Evolutionary conservation across 768 basidiomycete species (phyloP).

Genomic region (Gloeopeniophorella convolvens): DNA sequence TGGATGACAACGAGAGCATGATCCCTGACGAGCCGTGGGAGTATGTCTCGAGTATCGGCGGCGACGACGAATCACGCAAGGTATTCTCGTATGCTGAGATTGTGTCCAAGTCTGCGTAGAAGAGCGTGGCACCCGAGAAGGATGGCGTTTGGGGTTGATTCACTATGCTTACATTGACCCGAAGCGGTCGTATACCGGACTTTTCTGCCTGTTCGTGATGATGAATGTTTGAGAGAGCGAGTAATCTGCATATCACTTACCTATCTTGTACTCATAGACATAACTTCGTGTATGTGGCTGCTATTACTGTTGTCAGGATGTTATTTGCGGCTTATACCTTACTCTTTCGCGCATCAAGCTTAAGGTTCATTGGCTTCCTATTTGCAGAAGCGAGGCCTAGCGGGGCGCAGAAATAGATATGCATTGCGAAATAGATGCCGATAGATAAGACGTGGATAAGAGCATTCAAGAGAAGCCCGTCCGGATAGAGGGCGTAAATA

Average conservation of each 20-base stretch:
- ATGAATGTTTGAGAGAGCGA: background rate
- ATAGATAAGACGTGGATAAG: slow-evolving; percentile 10
- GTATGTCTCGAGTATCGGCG: slow-evolving; percentile 39
- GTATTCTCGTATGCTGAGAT: slow-evolving; percentile 40
- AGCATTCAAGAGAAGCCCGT: slow-evolving; percentile 41
- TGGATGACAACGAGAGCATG: slow-evolving; percentile 45
- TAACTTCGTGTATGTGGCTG: background rate
- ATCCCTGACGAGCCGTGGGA: slow-evolving; percentile 54
- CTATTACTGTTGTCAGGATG: background rate
- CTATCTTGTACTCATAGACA: slow-evolving; percentile 8
- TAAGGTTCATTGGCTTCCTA: background rate
- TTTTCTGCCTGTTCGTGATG: background rate
- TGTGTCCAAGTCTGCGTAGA: slow-evolving; percentile 21
- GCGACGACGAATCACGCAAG: slow-evolving; percentile 28
- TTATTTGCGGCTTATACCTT: background rate
- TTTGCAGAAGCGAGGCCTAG: background rate
- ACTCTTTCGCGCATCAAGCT: background rate
- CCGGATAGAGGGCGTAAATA: slow-evolving; percentile 48
- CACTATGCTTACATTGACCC: slow-evolving; percentile 2
- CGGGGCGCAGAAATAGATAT: background rate
- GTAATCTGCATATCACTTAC: slow-evolving; percentile 9
- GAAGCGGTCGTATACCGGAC: slow-evolving; percentile 7
- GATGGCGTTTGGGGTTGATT: slow-evolving; percentile 8
- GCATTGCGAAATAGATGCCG: slow-evolving; percentile 1
- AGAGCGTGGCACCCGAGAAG: slow-evolving; percentile 7